Percentiles rank a stretch among this genome's conserved stretches.
These are phyloP conservation scores for Kandelia obovata DNA, from an alignment of 345 rosid genomes.

Conservation along the genomic window DNA sequence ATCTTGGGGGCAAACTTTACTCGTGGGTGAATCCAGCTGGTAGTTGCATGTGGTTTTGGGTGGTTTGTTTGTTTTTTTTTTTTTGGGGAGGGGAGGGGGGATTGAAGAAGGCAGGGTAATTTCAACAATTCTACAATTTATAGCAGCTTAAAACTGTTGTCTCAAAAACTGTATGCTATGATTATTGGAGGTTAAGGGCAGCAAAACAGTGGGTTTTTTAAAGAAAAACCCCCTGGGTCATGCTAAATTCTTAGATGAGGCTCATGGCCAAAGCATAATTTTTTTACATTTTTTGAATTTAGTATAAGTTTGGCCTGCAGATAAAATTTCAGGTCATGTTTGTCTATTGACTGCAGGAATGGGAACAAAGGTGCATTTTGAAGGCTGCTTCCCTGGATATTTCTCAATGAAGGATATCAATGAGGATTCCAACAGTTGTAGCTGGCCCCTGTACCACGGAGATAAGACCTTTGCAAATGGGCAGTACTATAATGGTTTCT, in stretches of 20 bases:
- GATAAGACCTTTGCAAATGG: conserved; percentile 44
- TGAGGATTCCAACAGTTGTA: conserved; percentile 57
- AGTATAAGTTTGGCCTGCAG: not conserved
- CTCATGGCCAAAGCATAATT: not conserved
- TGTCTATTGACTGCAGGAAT: conserved; percentile 45
- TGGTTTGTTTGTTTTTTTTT: too few relatives aligned
- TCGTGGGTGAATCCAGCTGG: not conserved
- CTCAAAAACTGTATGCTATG: too few relatives aligned
- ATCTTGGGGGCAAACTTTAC: not conserved
- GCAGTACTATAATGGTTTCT: conserved; percentile 48
- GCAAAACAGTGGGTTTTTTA: too few relatives aligned
- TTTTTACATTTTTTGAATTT: not conserved
- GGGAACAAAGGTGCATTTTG: conserved; percentile 71
- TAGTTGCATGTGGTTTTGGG: not conserved
- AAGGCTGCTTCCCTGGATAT: conserved; percentile 60
- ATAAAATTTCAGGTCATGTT: conserved; percentile 4
- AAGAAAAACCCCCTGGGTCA: too few relatives aligned
- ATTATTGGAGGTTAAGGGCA: too few relatives aligned
- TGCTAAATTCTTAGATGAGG: not conserved
- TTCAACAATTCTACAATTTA: not conserved
- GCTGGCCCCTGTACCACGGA: conserved; percentile 51
- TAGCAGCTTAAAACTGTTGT: not conserved
- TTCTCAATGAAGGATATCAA: conserved; percentile 68
- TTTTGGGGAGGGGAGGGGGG: too few relatives aligned
- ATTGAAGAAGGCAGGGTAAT: too few relatives aligned